phyloP scores from a whole-genome alignment of 176 grass and related monocot species.

The Musa beccarii region DNA sequence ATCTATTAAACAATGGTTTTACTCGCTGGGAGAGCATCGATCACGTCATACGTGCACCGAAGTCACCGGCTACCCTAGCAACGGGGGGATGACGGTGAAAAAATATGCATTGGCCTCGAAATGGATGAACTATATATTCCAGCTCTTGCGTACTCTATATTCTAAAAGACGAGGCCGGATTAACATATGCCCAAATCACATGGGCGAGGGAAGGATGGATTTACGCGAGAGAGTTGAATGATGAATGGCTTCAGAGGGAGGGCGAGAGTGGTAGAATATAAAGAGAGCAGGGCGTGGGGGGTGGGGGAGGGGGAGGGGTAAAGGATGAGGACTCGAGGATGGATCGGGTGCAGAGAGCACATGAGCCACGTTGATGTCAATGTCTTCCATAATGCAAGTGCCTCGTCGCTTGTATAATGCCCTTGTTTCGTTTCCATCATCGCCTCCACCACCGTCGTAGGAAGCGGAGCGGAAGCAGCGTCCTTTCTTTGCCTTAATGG shows the following conservation, averaged over 20 bases:
- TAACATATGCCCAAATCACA: neutral
- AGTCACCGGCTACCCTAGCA: too few relatives aligned
- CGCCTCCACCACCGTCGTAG: neutral
- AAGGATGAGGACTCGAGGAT: neutral
- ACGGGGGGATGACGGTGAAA: too few relatives aligned
- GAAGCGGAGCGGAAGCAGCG: neutral
- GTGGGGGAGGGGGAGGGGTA: neutral
- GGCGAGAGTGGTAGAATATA: neutral
- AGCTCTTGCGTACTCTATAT: too few relatives aligned
- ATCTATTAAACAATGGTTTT: too few relatives aligned
- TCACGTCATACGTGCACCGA: too few relatives aligned
- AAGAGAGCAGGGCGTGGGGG: neutral
- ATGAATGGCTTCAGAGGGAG: neutral
- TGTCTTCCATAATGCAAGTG: conserved; percentile 2
- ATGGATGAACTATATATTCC: too few relatives aligned
- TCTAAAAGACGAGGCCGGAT: too few relatives aligned
- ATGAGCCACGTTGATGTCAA: neutral
- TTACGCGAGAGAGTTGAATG: neutral
- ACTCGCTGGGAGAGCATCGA: too few relatives aligned
- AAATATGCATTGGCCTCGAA: too few relatives aligned
- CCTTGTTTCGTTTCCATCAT: neutral
- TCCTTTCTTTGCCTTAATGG: neutral
- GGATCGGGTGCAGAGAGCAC: neutral
- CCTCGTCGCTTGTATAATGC: neutral
- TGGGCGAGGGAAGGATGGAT: neutral